phyloP scores from a whole-genome alignment of 805 yeast genomes.

The Clavispora carvajalis region DNA sequence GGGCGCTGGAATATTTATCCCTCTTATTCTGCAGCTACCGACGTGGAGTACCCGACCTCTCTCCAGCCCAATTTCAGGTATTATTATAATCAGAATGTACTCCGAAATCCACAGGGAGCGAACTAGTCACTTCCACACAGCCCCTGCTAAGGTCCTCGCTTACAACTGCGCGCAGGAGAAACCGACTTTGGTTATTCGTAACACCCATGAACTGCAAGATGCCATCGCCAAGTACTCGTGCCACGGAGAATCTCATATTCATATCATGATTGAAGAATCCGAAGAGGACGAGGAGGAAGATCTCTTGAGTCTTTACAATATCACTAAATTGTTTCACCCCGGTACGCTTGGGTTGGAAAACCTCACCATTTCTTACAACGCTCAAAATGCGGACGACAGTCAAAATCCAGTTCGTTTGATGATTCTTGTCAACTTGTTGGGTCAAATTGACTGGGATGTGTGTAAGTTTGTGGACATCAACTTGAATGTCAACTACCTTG shows the following conservation, averaged over 20 bases:
- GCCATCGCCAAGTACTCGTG: not conserved
- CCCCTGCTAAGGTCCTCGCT: not conserved
- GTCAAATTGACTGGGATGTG: slow-evolving; percentile 11
- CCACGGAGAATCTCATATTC: slow-evolving; percentile 3
- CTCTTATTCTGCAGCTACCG: not conserved
- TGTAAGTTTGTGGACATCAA: slow-evolving; percentile 6
- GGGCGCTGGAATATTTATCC: no score
- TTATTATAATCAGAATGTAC: no score
- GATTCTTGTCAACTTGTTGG: slow-evolving; percentile 7
- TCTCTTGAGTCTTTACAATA: slow-evolving; percentile 7
- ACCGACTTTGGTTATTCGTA: not conserved
- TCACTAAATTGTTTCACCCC: slow-evolving; percentile 3
- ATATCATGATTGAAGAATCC: slow-evolving; percentile 7
- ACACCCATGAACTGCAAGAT: not conserved
- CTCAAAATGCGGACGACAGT: slow-evolving; percentile 5
- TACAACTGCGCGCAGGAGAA: not conserved
- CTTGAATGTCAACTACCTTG: slow-evolving; percentile 9
- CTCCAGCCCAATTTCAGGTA: no score
- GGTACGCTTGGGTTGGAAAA: slow-evolving; percentile 3
- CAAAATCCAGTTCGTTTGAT: slow-evolving; percentile 12
- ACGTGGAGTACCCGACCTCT: no score
- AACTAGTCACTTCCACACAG: not conserved
- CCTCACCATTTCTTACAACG: slow-evolving; percentile 10
- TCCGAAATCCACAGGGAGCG: not conserved
- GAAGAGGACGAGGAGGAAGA: slow-evolving; percentile 2